Conservation (phyloP, 352 stramenopile genomes). For the Pythium phragmiticola region DNA sequence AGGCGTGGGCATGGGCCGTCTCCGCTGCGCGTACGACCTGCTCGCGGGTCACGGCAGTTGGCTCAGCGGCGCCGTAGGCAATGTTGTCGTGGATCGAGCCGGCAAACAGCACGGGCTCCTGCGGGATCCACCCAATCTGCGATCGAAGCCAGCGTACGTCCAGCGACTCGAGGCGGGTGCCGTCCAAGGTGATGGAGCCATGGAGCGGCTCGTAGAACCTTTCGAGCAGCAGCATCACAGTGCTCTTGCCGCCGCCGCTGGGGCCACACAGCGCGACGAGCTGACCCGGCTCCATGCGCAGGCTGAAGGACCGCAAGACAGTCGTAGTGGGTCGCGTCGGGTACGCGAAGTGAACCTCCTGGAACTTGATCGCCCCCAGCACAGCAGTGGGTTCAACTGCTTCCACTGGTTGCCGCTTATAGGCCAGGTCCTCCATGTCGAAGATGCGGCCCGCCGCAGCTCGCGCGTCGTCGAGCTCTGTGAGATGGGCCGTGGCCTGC, state of each 20-base stretch:
- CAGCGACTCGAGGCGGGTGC: slow-evolving; percentile 55
- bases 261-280: slow-evolving; percentile 50
- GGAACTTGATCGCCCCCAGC: slow-evolving; percentile 48
- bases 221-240: slow-evolving; percentile 37
- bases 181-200: slow-evolving; percentile 70
- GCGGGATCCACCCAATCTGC: slow-evolving; percentile 57
- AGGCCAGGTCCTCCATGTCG: slow-evolving; percentile 30
- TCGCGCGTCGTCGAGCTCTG: slow-evolving; percentile 71
- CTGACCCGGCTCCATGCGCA: slow-evolving; percentile 70
- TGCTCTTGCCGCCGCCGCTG: slow-evolving; percentile 30
- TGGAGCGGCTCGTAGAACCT: slow-evolving; percentile 65
- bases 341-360: slow-evolving; percentile 77
- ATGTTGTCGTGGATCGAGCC: slow-evolving; percentile 73
- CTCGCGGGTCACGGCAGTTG: slow-evolving; percentile 26
- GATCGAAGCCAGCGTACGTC: slow-evolving; percentile 53
- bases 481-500: slow-evolving; percentile 29
- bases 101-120: slow-evolving; percentile 55
- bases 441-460: slow-evolving; percentile 47
- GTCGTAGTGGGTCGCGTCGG: slow-evolving; percentile 51
- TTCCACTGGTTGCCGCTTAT: not conserved
- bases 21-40: slow-evolving; percentile 83
- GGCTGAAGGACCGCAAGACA: slow-evolving; percentile 79
- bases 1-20: slow-evolving; percentile 90
- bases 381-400: slow-evolving; percentile 4
- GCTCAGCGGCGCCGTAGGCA: slow-evolving; percentile 41